Percentiles rank a stretch among this genome's conserved stretches.
These are phyloP conservation scores for Auricularia auricula-judae DNA, from an alignment of 768 basidiomycete species.

Conservation along the genomic window DNA sequence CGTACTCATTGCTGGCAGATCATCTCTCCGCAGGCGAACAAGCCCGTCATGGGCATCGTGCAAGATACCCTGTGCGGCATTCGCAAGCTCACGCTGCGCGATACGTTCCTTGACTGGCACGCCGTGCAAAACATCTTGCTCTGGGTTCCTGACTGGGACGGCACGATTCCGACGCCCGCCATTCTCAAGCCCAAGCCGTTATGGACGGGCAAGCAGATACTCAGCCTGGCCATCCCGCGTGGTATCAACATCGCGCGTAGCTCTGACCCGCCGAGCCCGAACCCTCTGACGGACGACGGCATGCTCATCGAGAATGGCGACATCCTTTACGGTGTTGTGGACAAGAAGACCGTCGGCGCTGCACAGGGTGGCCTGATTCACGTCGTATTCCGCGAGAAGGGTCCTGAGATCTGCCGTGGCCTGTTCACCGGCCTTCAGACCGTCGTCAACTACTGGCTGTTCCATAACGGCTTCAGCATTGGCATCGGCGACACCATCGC, in stretches of 20 bases:
- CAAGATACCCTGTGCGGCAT: conserved; percentile 98
- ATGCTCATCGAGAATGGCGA: conserved; percentile 97
- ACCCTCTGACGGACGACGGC: conserved; percentile 85
- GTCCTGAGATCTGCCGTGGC: conserved; percentile 78
- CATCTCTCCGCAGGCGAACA: conserved; percentile 98
- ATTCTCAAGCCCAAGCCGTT: conserved; percentile 94
- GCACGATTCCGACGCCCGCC: conserved; percentile 79
- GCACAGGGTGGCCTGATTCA: conserved; percentile 91
- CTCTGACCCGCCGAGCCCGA: conserved; percentile 66
- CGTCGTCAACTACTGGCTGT: conserved; percentile 97
- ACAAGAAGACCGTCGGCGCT: conserved; percentile 98
- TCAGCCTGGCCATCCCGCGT: conserved; percentile 83
- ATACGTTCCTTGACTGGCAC: conserved; percentile 91
- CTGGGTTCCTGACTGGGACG: conserved; percentile 98
- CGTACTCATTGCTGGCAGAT: conserved; percentile 43
- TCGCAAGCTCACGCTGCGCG: conserved; percentile 92
- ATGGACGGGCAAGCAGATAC: conserved; percentile 96
- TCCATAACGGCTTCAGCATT: conserved; percentile 98
- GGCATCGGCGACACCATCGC: conserved; percentile 99
- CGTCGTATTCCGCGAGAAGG: conserved; percentile 95
- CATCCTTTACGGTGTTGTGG: conserved; percentile 86
- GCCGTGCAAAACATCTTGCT: conserved; percentile 95
- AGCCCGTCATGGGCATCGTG: conserved; percentile 99
- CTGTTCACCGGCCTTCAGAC: conserved; percentile 91
- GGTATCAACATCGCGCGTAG: conserved; percentile 88